Base-by-base conservation (phyloP, 345 rosid species). In the Euphorbia pulcherrima region DNA sequence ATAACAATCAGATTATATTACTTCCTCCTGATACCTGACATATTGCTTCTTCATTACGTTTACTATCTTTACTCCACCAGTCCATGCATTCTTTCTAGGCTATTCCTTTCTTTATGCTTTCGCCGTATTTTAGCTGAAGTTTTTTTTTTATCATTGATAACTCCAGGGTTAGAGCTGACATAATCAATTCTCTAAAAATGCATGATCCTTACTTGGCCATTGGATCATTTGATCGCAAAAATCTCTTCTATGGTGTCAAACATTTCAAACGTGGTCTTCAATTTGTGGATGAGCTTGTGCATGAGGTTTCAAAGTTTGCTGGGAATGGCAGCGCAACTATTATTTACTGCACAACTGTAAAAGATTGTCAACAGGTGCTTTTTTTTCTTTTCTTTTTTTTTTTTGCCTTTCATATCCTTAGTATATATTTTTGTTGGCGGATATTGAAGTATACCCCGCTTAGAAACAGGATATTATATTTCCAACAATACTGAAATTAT, bases 141-240 rank as follows among this genome's bases (percentile, higher is more conserved):
- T 35, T 39, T 24, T 56, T 35, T 39, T 26, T 57, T 12, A 37
- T 35, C 52, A 23, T 65, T 46, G 60, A 63, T 57, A 27, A 37
- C 58, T 28, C 52, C 70, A 82, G 83, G 76, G 83, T 82, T 54
- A 80, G 83, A 59, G 21, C 33, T 14, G 86, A 82, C 71, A 77
- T 82, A 50, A 67, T 72, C 29, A 61, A 61, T 72, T 79, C 86
- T 70, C 61, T 82, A 26, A 79, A 77, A 37, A 69, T 82, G 86
- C 73, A 62, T 29, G 69, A 79, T 57, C 81, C 83, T 24, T 82
- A 82, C 54, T 37, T 82, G 65, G 72, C 82, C 28, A 56, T 82
- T 70, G 86, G 83, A 30, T 79, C 86, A 46, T 82, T 82, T 70
- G 86, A 82, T 70, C 82, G 86, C 54, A 70, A 69, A 68, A 82